Evolutionary conservation across 345 rosid genomes (phyloP), one percentile per base, ranked within the genome.

Genomic region (Salix purpurea): DNA sequence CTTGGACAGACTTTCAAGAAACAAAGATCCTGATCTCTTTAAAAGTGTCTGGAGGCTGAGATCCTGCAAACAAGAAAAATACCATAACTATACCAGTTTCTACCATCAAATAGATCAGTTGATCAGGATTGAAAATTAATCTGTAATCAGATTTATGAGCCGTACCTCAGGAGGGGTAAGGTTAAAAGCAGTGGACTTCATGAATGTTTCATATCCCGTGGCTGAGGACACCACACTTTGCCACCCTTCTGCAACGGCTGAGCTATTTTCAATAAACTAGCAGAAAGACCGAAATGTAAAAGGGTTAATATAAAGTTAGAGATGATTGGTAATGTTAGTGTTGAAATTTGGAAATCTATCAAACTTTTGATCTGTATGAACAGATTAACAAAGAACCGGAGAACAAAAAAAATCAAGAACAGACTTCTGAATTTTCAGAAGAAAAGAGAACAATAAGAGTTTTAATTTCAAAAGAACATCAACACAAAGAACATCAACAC

Each of bases 211-310:
- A 42, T 42, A 42, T 42, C 46, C 46, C 46, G 2, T 9, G 83
- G 77, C 8, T 79, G 86, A 11, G 79, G 70, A 15, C 24, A 85
- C 16, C 7, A 40, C 65, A 24, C 78, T 23, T 21, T 21, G 61
- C 61, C 24, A 21, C 0, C 23, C 28, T 8, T 56, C 62, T 3
- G 13, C 62, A 30, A 8, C 83, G 80, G 10, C 69, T 14, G 42
- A 9, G 26, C 52, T 36, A 8, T 14, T 30, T 5, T 37, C 28
- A 9, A 9, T n/a, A 4, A 67, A 36, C 71, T 39, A 39, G 19
- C 71, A n/a, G 23, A 56, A 21, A 21, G 26, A 10, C 24, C 26
- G n/a, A n/a, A 56, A 56, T 40, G 44, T 40, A 40, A 8, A 9
- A 40, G 44, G n/a, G n/a, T 9, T 9, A n/a, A 23, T 56, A 21